These are phyloP conservation scores for Termitomyces heimii DNA, from an alignment of 768 basidiomycete species.

Conservation along the genomic window DNA sequence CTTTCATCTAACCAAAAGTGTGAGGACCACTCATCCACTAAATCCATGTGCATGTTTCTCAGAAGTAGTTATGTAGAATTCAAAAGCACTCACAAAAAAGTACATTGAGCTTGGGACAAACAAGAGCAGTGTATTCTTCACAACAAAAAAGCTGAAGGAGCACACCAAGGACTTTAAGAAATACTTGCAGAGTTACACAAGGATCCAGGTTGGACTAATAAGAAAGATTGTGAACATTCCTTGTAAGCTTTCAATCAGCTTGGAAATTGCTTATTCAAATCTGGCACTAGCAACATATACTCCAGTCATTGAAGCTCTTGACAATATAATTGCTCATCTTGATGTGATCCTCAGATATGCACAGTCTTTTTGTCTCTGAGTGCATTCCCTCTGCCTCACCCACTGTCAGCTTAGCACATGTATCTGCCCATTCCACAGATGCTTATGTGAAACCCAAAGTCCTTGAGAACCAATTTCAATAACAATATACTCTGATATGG, in stretches of 20 bases:
- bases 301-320: conserved; percentile 79
- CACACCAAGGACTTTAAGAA: conserved; percentile 71
- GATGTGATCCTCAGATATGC: conserved; percentile 88
- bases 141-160: conserved; percentile 67
- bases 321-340: conserved; percentile 79
- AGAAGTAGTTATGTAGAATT: conserved; percentile 53
- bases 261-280: conserved; percentile 19
- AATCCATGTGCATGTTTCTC: background rate
- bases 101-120: conserved; percentile 83
- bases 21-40: conserved; percentile 30
- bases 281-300: conserved; percentile 76
- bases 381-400: background rate
- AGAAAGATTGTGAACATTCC: conserved; percentile 93
- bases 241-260: conserved; percentile 39
- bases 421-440: conserved; percentile 80
- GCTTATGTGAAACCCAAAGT: conserved; percentile 86
- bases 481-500: conserved; percentile 3
- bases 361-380: background rate
- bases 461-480: conserved; percentile 33
- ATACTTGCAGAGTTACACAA: conserved; percentile 60
- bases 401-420: conserved; percentile 78
- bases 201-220: conserved; percentile 75
- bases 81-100: conserved; percentile 58
- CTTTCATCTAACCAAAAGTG: conserved; percentile 88
- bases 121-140: conserved; percentile 88